phyloP scores from a whole-genome alignment of 2,329 filamentous ascomycete genomes.

The Trichoderma sp. region DNA sequence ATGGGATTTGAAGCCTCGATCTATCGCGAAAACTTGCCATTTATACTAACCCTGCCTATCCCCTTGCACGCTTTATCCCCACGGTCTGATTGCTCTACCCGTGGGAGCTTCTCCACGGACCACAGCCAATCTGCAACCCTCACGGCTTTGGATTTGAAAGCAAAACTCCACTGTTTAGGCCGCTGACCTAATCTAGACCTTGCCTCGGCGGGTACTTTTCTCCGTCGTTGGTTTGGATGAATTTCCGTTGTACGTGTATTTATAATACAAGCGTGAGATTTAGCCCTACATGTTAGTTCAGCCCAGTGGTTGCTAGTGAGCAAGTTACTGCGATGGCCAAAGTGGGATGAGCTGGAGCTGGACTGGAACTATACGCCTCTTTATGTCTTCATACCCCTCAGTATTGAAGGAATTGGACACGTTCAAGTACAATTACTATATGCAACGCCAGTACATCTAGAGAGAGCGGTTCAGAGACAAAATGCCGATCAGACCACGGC shows the following conservation, averaged over 20 bases:
- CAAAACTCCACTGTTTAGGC: neutral
- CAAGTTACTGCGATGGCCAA: neutral
- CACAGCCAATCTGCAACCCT: neutral
- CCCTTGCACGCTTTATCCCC: neutral
- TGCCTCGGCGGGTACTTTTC: neutral
- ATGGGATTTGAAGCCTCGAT: neutral
- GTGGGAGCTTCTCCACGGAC: neutral
- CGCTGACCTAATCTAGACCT: neutral
- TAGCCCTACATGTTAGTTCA: neutral
- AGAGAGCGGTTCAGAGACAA: too few species aligned
- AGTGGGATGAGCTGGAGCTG: neutral
- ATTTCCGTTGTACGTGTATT: neutral
- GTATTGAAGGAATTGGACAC: neutral
- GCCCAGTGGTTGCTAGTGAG: neutral
- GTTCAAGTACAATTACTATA: neutral
- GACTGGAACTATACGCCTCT: too few species aligned
- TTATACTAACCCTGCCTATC: neutral
- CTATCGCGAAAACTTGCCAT: neutral
- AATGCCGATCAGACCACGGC: neutral
- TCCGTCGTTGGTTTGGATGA: neutral
- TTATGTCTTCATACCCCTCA: too few species aligned
- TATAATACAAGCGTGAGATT: neutral
- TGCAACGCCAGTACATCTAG: neutral
- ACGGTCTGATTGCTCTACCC: neutral
- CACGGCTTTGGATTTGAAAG: constrained; percentile 7